A percentile compares a stretch with the other conserved stretches of the same genome.
Conservation (phyloP, 2,329 filamentous ascomycete genomes). For the Geosmithia morbida region DNA sequence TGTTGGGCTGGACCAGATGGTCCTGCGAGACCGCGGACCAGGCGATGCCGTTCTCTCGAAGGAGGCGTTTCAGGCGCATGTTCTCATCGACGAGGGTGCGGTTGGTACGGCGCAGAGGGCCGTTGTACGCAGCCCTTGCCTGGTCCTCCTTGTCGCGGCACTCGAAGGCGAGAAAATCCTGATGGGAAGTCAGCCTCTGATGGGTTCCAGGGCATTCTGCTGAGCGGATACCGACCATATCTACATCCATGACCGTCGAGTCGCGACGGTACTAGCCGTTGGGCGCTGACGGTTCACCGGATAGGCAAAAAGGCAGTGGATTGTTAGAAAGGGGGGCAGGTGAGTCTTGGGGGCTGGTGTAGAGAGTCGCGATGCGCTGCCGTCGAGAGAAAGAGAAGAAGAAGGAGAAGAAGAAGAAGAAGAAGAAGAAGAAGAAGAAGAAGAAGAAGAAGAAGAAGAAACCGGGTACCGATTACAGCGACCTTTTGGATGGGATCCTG, state of each 20-base stretch:
- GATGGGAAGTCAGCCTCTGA: background rate
- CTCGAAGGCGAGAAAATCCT: constrained; percentile 24
- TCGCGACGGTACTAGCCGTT: background rate
- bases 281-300: background rate
- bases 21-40: constrained; percentile 26
- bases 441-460: no score
- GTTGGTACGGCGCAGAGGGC: constrained; percentile 31
- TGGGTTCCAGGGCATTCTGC: background rate
- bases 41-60: constrained; percentile 35
- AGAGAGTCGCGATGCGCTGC: no score
- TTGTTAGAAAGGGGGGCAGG: no score
- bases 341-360: background rate
- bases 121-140: constrained; percentile 30
- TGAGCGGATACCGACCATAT: background rate
- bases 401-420: no score
- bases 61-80: constrained; percentile 30
- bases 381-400: no score
- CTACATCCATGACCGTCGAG: background rate
- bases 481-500: no score
- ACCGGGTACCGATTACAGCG: no score
- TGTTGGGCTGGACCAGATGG: constrained; percentile 15
- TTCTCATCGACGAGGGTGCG: constrained; percentile 32
- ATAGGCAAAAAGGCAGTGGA: background rate
- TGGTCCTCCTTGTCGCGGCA: constrained; percentile 36
- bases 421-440: no score